These are phyloP conservation scores for Claviceps spartinae DNA, from an alignment of 2,329 filamentous ascomycete genomes.

Conservation along the genomic window DNA sequence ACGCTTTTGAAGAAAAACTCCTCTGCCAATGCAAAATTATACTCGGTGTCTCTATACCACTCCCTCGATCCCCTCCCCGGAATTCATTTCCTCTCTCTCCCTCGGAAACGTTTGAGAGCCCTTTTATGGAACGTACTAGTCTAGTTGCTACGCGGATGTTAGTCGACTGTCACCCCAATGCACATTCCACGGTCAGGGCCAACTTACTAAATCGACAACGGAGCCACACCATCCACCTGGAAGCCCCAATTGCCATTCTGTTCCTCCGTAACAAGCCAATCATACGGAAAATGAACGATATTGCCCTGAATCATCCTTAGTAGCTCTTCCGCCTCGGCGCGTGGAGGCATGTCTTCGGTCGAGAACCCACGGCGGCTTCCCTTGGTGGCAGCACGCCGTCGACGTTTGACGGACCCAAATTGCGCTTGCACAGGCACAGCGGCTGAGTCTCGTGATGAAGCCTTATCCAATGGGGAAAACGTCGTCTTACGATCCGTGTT, in stretches of 20 bases:
- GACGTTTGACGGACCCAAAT: slow-evolving; percentile 41
- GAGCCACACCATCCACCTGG: slow-evolving; percentile 88
- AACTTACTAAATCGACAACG: slow-evolving; percentile 90
- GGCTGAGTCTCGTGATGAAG: slow-evolving; percentile 23
- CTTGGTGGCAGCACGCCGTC: slow-evolving; percentile 57
- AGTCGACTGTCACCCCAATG: not conserved
- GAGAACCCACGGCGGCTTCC: slow-evolving; percentile 50
- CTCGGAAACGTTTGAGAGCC: too few relatives aligned
- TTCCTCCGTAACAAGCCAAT: slow-evolving; percentile 89
- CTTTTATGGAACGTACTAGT: not conserved
- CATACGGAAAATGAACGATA: slow-evolving; percentile 85
- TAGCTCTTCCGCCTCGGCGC: slow-evolving; percentile 67
- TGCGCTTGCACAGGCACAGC: slow-evolving; percentile 17
- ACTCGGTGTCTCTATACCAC: slow-evolving; percentile 14
- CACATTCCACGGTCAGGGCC: too few relatives aligned
- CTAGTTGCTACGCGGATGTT: slow-evolving; percentile 1
- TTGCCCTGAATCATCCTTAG: slow-evolving; percentile 74
- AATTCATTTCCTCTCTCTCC: too few relatives aligned
- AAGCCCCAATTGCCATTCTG: slow-evolving; percentile 92
- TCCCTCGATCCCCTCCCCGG: not conserved
- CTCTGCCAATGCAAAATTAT: slow-evolving; percentile 12
- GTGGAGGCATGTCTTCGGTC: slow-evolving; percentile 62
- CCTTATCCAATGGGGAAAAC: slow-evolving; percentile 40
- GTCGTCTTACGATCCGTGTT: slow-evolving; percentile 39
- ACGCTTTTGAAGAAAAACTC: not conserved